Base-by-base conservation (phyloP, 768 basidiomycete species). In the Kwoniella shandongensis region DNA sequence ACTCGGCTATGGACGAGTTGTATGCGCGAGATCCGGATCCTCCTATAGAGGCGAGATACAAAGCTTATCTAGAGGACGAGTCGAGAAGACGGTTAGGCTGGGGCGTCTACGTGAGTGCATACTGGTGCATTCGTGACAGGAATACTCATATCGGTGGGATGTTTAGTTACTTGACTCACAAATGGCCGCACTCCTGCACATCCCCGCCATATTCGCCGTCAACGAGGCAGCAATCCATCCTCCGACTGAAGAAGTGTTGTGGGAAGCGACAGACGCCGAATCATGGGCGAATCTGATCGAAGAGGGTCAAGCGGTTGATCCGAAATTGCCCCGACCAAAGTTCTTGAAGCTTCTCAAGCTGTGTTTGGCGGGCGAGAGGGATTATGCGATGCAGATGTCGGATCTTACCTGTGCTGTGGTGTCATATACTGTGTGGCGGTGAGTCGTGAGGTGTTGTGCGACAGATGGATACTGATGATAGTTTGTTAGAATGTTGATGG, bases 31-130 rank as follows among this genome's bases (percentile, higher is more conserved):
- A 59, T 13, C 23, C 29, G 5, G 44, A 55, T 2, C 67, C 67
- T 3, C 42, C 59, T 5, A 45, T 54, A 8, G 63, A 63, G 29
- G 64, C 51, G 10, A 32, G 61, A 25, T 62, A 52, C 57, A 44
- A 57, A 12, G 67, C 57, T 13, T 65, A 64, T 59, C 49, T 70
- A 13, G 71, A 73, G 32, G 68, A 73, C 36, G 71, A 73, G 47
- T 58, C 62, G 17, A 54, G 53, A 49, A 42, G 66, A 25, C 51
- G 71, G 17, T 40, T 73, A 0, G 71, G 71, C 1, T 73, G 71
- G 71, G 71, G 66, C 36, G 61, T 69, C 6, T 73, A 66, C 54
- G 71, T 73, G 46, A 66, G 66, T 68, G n/a, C 3, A 20, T 27
- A 23, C 23, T 8, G 23, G 8, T n/a, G n/a, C n/a, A 18, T 12